A percentile compares a stretch with the other conserved stretches of the same genome.
Conservation (phyloP, 495 filamentous ascomycete genomes). For the Penicillium taxi region DNA sequence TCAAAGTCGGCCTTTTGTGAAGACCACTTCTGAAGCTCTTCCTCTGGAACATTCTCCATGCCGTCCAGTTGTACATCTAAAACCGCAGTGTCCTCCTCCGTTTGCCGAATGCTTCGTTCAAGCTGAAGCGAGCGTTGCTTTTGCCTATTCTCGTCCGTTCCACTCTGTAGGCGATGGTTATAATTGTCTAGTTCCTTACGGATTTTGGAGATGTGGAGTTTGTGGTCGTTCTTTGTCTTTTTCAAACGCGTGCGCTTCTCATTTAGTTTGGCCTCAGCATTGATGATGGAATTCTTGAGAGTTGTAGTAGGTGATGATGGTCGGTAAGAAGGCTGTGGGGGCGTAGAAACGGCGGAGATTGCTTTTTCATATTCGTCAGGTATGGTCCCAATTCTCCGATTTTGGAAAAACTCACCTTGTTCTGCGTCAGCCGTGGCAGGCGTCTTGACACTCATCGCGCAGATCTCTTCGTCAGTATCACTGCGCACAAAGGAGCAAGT, state of each 20-base stretch:
- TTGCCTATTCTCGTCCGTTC: constrained; percentile 73
- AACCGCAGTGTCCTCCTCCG: constrained; percentile 61
- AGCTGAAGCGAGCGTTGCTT: constrained; percentile 70
- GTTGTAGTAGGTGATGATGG: constrained; percentile 86
- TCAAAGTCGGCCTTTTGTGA: constrained; percentile 54
- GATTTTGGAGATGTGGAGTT: constrained; percentile 56
- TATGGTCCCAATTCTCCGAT: neutral
- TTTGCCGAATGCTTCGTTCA: constrained; percentile 73
- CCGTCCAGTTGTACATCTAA: constrained; percentile 58
- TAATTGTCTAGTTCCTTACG: constrained; percentile 77
- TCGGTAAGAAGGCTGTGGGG: constrained; percentile 55
- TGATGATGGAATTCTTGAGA: constrained; percentile 74
- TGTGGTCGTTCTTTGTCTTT: constrained; percentile 71
- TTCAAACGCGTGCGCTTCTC: constrained; percentile 71
- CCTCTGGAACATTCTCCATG: constrained; percentile 59
- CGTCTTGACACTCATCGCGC: constrained; percentile 72
- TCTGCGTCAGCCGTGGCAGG: constrained; percentile 61
- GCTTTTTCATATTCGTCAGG: constrained; percentile 14
- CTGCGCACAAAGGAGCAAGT: constrained; percentile 75
- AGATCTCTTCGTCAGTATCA: constrained; percentile 63
- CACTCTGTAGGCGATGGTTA: constrained; percentile 58
- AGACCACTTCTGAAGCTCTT: constrained; percentile 53
- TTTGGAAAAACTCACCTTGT: constrained; percentile 37
- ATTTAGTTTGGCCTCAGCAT: constrained; percentile 67
- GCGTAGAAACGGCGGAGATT: constrained; percentile 35